Percentiles rank a stretch among this genome's conserved stretches.
Conservation (phyloP, 2,329 filamentous ascomycete species). For the Sarocladium strictum region DNA sequence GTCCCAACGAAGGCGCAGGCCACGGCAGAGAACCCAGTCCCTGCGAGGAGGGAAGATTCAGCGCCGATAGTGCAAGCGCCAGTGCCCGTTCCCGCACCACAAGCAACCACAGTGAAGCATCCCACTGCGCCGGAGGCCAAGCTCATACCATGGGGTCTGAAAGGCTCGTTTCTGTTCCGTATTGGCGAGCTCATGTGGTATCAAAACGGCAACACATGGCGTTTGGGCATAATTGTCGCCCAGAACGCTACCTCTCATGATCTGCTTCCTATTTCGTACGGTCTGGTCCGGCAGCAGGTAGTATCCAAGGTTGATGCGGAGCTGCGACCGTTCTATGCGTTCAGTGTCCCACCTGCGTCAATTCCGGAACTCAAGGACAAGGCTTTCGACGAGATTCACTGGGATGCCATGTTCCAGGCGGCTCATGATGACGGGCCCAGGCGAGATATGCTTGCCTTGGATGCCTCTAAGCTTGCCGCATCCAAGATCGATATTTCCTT, state of each 20-base stretch:
- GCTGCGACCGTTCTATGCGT: slow-evolving; percentile 45
- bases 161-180: slow-evolving; percentile 35
- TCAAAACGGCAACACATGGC: slow-evolving; percentile 40
- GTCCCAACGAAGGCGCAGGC: slow-evolving; percentile 24
- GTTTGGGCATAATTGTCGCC: slow-evolving; percentile 38
- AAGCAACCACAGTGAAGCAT: neutral
- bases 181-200: slow-evolving; percentile 47
- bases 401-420: slow-evolving; percentile 31
- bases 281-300: slow-evolving; percentile 29
- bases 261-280: slow-evolving; percentile 36
- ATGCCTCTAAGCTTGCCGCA: slow-evolving; percentile 46
- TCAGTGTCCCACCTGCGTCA: slow-evolving; percentile 40
- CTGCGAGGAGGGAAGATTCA: slow-evolving; percentile 13
- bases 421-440: slow-evolving; percentile 28
- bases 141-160: slow-evolving; percentile 24
- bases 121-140: neutral
- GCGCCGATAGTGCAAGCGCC: slow-evolving; percentile 14
- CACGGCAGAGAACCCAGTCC: neutral
- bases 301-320: slow-evolving; percentile 34
- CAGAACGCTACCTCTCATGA: slow-evolving; percentile 23
- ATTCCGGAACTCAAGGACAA: slow-evolving; percentile 32
- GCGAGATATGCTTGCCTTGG: slow-evolving; percentile 36
- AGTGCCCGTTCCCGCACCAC: neutral
- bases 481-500: slow-evolving; percentile 42
- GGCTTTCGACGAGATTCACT: slow-evolving; percentile 35